phyloP scores from a whole-genome alignment of 2,329 filamentous ascomycete species.

The Xenoacremonium recifei region DNA sequence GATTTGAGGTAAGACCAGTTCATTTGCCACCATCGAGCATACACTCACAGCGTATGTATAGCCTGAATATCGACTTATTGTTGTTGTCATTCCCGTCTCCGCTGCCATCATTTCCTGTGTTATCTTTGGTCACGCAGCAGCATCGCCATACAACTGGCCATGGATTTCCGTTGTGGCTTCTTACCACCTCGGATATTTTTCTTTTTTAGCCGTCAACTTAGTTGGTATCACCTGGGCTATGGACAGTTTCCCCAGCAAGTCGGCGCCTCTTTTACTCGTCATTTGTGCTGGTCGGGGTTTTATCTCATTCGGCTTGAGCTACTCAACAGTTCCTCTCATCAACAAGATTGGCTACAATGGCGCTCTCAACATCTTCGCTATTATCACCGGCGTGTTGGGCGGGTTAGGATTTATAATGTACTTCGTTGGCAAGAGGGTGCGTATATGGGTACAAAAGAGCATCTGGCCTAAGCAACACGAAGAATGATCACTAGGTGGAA shows the following conservation, averaged over 20 bases:
- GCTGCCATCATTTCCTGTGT: slow-evolving; percentile 3
- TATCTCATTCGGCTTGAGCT: slow-evolving; percentile 25
- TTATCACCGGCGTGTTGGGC: slow-evolving; percentile 14
- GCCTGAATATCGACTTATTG: slow-evolving; percentile 6
- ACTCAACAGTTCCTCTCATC: slow-evolving; percentile 19
- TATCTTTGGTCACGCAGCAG: slow-evolving; percentile 4
- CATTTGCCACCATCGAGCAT: too few relatives aligned
- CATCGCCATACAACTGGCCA: slow-evolving; percentile 6
- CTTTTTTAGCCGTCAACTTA: slow-evolving; percentile 25
- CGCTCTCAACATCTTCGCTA: slow-evolving; percentile 19
- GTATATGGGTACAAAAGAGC: too few relatives aligned
- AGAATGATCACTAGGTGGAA: too few relatives aligned
- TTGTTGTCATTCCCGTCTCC: slow-evolving; percentile 1
- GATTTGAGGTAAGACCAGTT: slow-evolving; percentile 2
- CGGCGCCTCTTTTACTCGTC: slow-evolving; percentile 22
- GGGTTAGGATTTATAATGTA: slow-evolving; percentile 1
- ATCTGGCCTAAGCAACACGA: too few relatives aligned
- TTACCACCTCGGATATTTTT: slow-evolving; percentile 18
- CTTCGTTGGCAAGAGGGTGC: not conserved
- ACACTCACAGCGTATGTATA: too few relatives aligned
- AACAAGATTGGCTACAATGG: slow-evolving; percentile 17
- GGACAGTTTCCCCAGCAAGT: slow-evolving; percentile 28
- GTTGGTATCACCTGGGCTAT: slow-evolving; percentile 27
- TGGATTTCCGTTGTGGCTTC: slow-evolving; percentile 18
- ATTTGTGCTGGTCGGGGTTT: slow-evolving; percentile 24